Conservation (phyloP, 305 asterid genomes). For the Fraxinus paxiana region DNA sequence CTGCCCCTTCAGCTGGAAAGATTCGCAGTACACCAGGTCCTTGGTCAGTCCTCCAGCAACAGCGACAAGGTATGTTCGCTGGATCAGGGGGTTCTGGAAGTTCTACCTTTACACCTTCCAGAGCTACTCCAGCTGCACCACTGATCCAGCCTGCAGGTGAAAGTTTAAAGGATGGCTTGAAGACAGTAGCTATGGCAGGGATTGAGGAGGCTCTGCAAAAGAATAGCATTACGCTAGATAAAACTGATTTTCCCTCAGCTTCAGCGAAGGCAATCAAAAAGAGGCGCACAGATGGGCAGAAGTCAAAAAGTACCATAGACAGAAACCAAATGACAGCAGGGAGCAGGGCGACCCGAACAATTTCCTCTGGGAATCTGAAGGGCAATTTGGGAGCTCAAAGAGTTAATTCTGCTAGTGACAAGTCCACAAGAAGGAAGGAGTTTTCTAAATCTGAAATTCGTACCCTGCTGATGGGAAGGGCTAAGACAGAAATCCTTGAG, state of each 20-base stretch:
- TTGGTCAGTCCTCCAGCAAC: constrained; percentile 7
- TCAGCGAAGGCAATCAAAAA: background rate
- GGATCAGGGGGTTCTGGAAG: constrained; percentile 17
- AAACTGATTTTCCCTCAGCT: background rate
- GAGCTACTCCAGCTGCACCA: constrained; percentile 24
- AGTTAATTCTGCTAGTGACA: constrained; percentile 16
- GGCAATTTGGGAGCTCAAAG: constrained; percentile 16
- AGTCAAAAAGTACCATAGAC: background rate
- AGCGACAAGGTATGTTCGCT: constrained; percentile 21
- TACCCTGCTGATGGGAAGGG: constrained; percentile 37
- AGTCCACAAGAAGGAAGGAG: constrained; percentile 17
- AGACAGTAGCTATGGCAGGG: background rate
- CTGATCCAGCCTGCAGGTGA: constrained; percentile 15
- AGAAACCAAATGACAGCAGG: constrained; percentile 14
- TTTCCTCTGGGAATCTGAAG: constrained; percentile 10
- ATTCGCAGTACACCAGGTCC: constrained; percentile 3
- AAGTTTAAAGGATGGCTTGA: constrained; percentile 20
- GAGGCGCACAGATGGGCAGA: background rate
- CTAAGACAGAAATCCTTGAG: constrained; percentile 40
- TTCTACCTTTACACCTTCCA: constrained; percentile 4
- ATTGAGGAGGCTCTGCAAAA: background rate
- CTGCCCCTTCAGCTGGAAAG: constrained; percentile 29
- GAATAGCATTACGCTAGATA: background rate
- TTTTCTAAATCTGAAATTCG: constrained; percentile 22
- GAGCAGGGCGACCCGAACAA: constrained; percentile 7